Percentiles rank a stretch among this genome's conserved stretches.
Evolutionary conservation across 352 stramenopile species (phyloP).

Genomic region (Ophiocytium majus): DNA sequence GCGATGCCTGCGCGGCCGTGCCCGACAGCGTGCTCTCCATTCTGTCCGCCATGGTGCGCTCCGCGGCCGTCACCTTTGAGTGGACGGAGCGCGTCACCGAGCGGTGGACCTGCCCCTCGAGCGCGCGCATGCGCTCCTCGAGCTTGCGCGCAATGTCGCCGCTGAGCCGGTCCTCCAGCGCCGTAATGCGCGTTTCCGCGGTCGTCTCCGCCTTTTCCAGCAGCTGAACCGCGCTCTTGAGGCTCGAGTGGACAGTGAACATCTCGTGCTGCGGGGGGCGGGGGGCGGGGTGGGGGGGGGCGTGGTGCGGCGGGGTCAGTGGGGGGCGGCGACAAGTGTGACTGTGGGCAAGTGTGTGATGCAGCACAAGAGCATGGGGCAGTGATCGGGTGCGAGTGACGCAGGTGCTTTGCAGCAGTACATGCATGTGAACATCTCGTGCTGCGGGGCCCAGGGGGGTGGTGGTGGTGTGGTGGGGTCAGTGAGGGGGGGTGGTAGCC

Average conservation of each 20-base stretch:
- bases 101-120: constrained; percentile 18
- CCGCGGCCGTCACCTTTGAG: background rate
- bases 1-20: background rate
- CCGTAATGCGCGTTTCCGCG: constrained; percentile 36
- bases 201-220: constrained; percentile 31
- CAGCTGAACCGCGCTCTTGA: constrained; percentile 33
- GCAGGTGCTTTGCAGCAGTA: too few relatives aligned
- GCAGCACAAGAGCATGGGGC: too few relatives aligned
- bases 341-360: too few relatives aligned
- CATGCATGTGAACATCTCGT: too few relatives aligned
- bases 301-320: background rate
- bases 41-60: background rate
- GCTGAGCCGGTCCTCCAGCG: constrained; percentile 22
- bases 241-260: constrained; percentile 42
- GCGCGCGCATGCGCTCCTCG: constrained; percentile 6
- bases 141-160: constrained; percentile 9
- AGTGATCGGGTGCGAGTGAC: too few relatives aligned
- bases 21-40: constrained; percentile 12
- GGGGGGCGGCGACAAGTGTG: background rate
- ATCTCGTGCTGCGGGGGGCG: constrained; percentile 39
- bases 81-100: background rate
- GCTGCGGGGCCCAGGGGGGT: too few relatives aligned
- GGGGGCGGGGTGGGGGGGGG: background rate
- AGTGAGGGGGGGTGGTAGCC: too few relatives aligned
- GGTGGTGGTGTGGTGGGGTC: too few relatives aligned